phyloP scores from a whole-genome alignment of 2,329 filamentous ascomycete species.

The Anisogramma anomala region DNA sequence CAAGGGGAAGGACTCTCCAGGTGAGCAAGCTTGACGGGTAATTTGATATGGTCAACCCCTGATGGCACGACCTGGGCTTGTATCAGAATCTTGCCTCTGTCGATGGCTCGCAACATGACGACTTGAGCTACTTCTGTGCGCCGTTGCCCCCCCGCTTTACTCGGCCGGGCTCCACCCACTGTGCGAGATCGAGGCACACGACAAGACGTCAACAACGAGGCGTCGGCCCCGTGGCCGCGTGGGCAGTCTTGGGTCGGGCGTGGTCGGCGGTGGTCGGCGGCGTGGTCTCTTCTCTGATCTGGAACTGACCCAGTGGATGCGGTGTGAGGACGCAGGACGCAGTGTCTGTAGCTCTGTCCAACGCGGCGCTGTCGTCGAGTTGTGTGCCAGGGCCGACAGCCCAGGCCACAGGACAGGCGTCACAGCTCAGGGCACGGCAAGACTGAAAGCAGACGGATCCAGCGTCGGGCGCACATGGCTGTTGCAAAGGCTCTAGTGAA shows the following conservation, averaged over 20 bases:
- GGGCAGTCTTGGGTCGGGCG: background rate
- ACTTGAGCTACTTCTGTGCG: background rate
- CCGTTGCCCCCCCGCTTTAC: background rate
- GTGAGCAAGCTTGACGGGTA: no score
- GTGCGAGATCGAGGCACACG: background rate
- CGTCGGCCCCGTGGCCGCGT: background rate
- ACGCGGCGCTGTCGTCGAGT: slow-evolving; percentile 8
- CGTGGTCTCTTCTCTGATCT: slow-evolving; percentile 1
- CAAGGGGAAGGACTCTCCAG: no score
- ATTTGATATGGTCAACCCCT: no score
- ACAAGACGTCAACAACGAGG: background rate
- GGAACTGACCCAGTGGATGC: slow-evolving; percentile 8
- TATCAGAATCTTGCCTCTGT: background rate
- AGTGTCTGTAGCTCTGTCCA: slow-evolving; percentile 10
- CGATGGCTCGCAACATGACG: background rate
- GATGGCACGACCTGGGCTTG: background rate
- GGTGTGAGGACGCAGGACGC: slow-evolving; percentile 6
- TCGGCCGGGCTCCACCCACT: background rate
- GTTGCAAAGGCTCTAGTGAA: slow-evolving; percentile 1
- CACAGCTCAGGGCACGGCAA: background rate
- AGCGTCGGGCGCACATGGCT: slow-evolving; percentile 3
- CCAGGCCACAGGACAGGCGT: slow-evolving; percentile 1
- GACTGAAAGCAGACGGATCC: background rate
- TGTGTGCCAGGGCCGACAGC: background rate
- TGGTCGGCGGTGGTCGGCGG: no score